These are phyloP conservation scores for Fusarium tanahbumbuense DNA, from an alignment of 2,329 filamentous ascomycete genomes.

Conservation along the genomic window DNA sequence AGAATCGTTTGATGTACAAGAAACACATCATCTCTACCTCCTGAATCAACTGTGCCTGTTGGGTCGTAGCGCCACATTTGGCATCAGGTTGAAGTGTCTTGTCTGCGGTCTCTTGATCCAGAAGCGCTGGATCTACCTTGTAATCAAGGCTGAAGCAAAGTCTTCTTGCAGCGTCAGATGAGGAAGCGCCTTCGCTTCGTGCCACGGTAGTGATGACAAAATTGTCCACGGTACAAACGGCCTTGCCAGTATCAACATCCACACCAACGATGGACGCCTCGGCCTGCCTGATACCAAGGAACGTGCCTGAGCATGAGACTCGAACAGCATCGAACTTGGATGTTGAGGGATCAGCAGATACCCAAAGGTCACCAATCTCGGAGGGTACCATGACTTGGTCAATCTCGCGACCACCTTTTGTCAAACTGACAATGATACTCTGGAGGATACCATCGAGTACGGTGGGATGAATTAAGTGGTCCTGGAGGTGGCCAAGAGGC, in stretches of 20 bases:
- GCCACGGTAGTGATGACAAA: conserved; percentile 5
- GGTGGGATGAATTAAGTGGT: background rate
- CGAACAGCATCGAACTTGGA: background rate
- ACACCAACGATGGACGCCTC: background rate
- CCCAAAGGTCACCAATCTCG: conserved; percentile 1
- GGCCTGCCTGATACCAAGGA: conserved; percentile 1
- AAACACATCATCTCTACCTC: conserved; percentile 15
- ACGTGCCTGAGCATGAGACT: conserved; percentile 3
- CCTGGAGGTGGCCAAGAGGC: background rate
- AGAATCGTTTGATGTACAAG: conserved; percentile 13
- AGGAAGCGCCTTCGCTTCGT: background rate
- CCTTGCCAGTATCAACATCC: background rate
- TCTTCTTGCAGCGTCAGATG: background rate
- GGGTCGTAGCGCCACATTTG: background rate
- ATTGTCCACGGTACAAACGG: conserved; percentile 2
- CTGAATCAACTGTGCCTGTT: conserved; percentile 2
- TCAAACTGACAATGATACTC: conserved; percentile 10
- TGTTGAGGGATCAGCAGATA: conserved; percentile 7
- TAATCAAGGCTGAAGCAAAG: conserved; percentile 15
- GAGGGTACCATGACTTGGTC: conserved; percentile 15
- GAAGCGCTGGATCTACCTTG: conserved; percentile 1
- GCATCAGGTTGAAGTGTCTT: conserved; percentile 2
- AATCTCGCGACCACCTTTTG: conserved; percentile 5
- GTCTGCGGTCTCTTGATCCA: background rate
- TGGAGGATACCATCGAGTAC: conserved; percentile 7